These are phyloP conservation scores for Penicillium sp. DNA, from an alignment of 2,329 filamentous ascomycete genomes.

Conservation along the genomic window DNA sequence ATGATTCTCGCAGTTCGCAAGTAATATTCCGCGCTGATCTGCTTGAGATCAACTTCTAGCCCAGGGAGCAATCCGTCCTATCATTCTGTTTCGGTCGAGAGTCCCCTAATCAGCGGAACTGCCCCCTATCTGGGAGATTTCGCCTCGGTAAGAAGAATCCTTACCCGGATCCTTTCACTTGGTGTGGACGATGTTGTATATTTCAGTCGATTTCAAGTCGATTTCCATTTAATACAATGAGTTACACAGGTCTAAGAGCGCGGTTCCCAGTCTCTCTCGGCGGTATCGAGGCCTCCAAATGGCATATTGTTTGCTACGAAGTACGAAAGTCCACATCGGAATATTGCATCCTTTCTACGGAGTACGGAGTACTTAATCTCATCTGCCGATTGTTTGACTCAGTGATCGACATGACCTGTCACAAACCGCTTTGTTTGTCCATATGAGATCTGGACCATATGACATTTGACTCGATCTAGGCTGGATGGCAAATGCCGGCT, in stretches of 20 bases:
- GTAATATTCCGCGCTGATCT: background rate
- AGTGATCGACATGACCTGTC: background rate
- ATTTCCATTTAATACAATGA: background rate
- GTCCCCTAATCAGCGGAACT: background rate
- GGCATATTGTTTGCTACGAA: too few relatives aligned
- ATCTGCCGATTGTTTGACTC: background rate
- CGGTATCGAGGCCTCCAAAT: background rate
- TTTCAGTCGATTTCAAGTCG: too few relatives aligned
- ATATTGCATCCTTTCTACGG: background rate
- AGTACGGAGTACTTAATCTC: background rate
- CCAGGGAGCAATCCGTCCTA: background rate
- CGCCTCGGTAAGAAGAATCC: background rate
- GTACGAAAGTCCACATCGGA: background rate
- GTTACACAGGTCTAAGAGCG: constrained; percentile 1
- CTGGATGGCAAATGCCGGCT: background rate
- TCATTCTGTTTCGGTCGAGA: background rate
- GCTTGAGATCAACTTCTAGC: background rate
- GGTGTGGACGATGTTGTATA: too few relatives aligned
- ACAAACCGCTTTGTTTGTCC: background rate
- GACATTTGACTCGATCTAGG: background rate
- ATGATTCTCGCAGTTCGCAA: background rate
- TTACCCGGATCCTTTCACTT: background rate
- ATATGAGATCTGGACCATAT: background rate
- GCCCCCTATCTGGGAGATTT: too few relatives aligned
- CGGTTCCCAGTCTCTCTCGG: constrained; percentile 4